Conservation (phyloP, 306 rosid genomes). For the Pterocarpus macrocarpus region DNA sequence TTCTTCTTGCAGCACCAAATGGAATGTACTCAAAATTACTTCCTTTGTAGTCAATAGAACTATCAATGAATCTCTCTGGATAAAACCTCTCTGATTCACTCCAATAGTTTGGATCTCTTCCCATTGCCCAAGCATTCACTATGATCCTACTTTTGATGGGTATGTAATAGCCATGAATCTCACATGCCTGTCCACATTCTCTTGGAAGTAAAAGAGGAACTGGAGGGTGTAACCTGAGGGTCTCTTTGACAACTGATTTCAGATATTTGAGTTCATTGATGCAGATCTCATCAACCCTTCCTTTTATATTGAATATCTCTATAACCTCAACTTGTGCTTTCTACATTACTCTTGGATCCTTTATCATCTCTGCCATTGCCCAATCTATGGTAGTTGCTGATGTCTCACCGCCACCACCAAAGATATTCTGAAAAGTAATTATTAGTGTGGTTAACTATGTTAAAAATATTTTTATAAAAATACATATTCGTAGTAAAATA, state of each 20-base stretch:
- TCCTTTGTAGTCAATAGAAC: too few species aligned
- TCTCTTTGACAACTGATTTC: constrained; percentile 4
- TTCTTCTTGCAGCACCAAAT: too few species aligned
- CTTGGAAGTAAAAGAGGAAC: constrained; percentile 24
- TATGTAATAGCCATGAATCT: too few species aligned
- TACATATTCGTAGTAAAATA: too few species aligned
- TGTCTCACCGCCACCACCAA: constrained; percentile 53
- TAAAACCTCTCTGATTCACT: neutral
- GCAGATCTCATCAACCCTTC: constrained; percentile 8
- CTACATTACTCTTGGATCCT: constrained; percentile 30
- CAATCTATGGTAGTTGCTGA: constrained; percentile 43
- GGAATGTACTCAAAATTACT: too few species aligned
- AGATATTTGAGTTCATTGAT: constrained; percentile 18
- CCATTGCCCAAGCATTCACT: too few species aligned
- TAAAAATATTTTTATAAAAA: too few species aligned
- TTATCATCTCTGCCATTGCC: constrained; percentile 36
- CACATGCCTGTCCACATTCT: too few species aligned
- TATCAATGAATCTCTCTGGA: neutral
- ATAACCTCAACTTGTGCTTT: constrained; percentile 33
- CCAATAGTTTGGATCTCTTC: too few species aligned
- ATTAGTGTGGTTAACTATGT: neutral
- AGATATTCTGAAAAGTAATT: constrained; percentile 33
- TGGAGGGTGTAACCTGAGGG: constrained; percentile 33
- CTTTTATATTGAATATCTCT: neutral
- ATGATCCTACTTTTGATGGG: too few species aligned